These are phyloP conservation scores for Colletotrichum salicis DNA, from an alignment of 2,329 filamentous ascomycete species.

Conservation along the genomic window DNA sequence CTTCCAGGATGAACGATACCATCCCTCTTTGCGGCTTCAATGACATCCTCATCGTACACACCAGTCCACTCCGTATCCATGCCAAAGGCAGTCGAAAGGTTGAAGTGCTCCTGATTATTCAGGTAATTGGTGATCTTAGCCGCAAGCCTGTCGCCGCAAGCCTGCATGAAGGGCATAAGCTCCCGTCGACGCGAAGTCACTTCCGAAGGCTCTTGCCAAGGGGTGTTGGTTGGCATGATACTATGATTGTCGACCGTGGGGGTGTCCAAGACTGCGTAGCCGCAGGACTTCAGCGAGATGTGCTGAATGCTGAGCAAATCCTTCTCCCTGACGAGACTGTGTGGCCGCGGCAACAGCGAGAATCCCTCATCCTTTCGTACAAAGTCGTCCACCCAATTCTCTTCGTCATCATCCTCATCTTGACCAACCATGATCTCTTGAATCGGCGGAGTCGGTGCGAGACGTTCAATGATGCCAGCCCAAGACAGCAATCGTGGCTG, in stretches of 20 bases:
- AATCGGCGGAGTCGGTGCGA: constrained; percentile 51
- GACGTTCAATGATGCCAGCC: constrained; percentile 54
- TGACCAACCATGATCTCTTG: constrained; percentile 36
- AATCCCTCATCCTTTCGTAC: constrained; percentile 7
- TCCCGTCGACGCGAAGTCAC: constrained; percentile 26
- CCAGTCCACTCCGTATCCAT: constrained; percentile 51
- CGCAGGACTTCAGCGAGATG: constrained; percentile 69
- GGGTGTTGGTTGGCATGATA: constrained; percentile 42
- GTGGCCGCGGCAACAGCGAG: constrained; percentile 39
- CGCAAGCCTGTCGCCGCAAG: constrained; percentile 48
- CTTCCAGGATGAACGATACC: constrained; percentile 48
- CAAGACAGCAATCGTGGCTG: constrained; percentile 49
- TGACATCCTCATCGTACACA: constrained; percentile 45
- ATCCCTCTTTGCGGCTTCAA: constrained; percentile 48
- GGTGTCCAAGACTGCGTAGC: constrained; percentile 62
- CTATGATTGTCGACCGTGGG: constrained; percentile 49
- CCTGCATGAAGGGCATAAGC: constrained; percentile 46
- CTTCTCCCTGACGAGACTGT: constrained; percentile 41
- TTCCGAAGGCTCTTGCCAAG: constrained; percentile 29
- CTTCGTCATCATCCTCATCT: background rate
- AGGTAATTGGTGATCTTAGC: constrained; percentile 47
- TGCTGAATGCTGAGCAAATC: constrained; percentile 45
- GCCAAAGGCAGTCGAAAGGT: constrained; percentile 45
- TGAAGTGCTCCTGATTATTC: constrained; percentile 41
- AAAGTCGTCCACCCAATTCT: background rate